Evolutionary conservation across 2,329 filamentous ascomycete genomes (phyloP).

Genomic region (Ceratocystis albifundus): DNA sequence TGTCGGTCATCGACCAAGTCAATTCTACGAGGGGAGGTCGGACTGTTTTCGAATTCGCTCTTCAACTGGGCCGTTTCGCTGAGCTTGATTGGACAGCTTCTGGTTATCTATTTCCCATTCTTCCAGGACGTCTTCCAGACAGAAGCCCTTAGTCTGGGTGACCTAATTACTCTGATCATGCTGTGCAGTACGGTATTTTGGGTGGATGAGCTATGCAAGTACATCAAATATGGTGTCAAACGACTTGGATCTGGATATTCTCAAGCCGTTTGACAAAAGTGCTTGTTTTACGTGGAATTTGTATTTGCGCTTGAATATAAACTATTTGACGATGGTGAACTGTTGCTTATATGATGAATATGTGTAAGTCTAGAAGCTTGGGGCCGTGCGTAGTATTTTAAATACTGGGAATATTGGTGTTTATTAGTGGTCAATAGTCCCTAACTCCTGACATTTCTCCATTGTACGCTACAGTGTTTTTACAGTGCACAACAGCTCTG

Average conservation of each 20-base stretch:
- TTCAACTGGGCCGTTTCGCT: slow-evolving; percentile 94
- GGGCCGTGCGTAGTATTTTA: not conserved
- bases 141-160: slow-evolving; percentile 62
- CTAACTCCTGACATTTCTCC: not conserved
- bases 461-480: not conserved
- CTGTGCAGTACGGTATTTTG: slow-evolving; percentile 88
- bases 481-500: not conserved
- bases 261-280: slow-evolving; percentile 20
- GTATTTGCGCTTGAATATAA: slow-evolving; percentile 11
- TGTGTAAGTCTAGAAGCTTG: not conserved
- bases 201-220: slow-evolving; percentile 86
- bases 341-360: not conserved
- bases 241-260: slow-evolving; percentile 46
- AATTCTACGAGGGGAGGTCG: slow-evolving; percentile 72
- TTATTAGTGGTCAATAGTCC: too few relatives aligned
- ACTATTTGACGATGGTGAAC: slow-evolving; percentile 2
- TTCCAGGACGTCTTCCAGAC: slow-evolving; percentile 94
- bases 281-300: slow-evolving; percentile 13
- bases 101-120: slow-evolving; percentile 91
- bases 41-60: slow-evolving; percentile 73
- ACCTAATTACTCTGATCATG: slow-evolving; percentile 59
- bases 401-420: not conserved
- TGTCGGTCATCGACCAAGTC: slow-evolving; percentile 89
- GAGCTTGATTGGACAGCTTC: slow-evolving; percentile 70
- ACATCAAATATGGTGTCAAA: slow-evolving; percentile 49